Base-by-base conservation (phyloP, 2,329 filamentous ascomycete species). In the Colletotrichum filicis region DNA sequence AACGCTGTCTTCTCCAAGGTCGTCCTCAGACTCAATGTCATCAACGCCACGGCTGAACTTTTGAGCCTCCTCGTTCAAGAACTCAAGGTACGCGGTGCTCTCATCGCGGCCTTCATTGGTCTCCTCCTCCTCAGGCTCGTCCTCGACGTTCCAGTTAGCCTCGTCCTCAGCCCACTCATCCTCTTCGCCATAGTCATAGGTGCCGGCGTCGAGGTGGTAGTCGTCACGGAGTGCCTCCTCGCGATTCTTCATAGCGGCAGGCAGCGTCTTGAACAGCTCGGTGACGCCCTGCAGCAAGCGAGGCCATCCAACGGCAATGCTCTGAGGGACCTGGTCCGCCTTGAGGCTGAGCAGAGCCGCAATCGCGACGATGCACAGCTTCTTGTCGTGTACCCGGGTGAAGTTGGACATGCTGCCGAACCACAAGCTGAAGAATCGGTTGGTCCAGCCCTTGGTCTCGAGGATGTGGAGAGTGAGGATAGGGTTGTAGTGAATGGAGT, bases 351-450 rank as follows among this genome's bases (percentile, higher is more conserved):
- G 90, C 12, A 99, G 90, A 6, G 95, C 90, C 72, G 94, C 93
- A 77, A 99, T 98, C 59, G 95, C 96, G 22, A 95, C 94, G 78
- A 99, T 98, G 75, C 95, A 98, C 30, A 99, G 88, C 87, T 98
- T 99, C 90, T 99, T 99, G 87, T 99, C 97, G 81, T 99, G 97
- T 2, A 99, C 97, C 55, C 97, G 91, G 65, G 91, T 94, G 85
- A 99, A 98, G 79, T 91, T 92, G 75, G 97, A 93, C 85, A 99
- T 99, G 85, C 92, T 97, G 55, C 94, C 94, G 83, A 99, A 99
- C 97, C 97, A 99, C 72, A 97, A 86, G 83, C 94, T 98, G 87
- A 99, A 99, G 86, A 99, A 99, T 81, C 97, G 97, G 85, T 98
- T 98, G 7, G 97, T 98, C 96, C 95, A 98, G 74, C 91, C 93